phyloP scores from a whole-genome alignment of 2,329 filamentous ascomycete genomes.

The Exutisphaerella laricina region DNA sequence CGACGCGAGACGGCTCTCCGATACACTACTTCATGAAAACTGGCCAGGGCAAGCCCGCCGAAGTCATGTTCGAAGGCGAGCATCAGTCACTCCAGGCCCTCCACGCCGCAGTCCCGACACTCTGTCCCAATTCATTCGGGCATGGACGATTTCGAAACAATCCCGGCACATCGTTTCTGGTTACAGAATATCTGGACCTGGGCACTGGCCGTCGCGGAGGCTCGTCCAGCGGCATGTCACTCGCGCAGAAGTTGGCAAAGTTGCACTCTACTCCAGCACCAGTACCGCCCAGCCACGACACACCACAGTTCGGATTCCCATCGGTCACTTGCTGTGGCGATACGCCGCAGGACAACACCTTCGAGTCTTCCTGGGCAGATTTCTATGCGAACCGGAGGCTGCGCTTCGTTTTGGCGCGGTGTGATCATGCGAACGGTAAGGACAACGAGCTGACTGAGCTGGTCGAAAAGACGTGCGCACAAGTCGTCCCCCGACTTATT shows the following conservation, averaged over 20 bases:
- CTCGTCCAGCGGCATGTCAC: conserved; percentile 41
- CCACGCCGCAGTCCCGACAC: conserved; percentile 60
- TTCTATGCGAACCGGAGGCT: conserved; percentile 79
- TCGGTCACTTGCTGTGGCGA: conserved; percentile 81
- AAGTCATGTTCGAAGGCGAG: conserved; percentile 72
- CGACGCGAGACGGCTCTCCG: conserved; percentile 44
- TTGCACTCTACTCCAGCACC: conserved; percentile 74
- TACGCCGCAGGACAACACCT: conserved; percentile 74
- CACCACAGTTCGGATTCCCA: conserved; percentile 74
- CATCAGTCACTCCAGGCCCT: conserved; percentile 80
- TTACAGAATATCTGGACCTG: conserved; percentile 76
- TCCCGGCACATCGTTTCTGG: conserved; percentile 50
- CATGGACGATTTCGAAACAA: conserved; percentile 55
- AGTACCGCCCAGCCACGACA: conserved; percentile 51
- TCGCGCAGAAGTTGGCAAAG: conserved; percentile 71
- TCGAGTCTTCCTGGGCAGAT: conserved; percentile 67
- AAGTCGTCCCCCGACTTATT: conserved; percentile 71
- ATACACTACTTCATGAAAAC: conserved; percentile 68
- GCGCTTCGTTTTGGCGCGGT: conserved; percentile 55
- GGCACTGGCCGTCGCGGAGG: conserved; percentile 29
- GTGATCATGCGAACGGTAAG: conserved; percentile 55
- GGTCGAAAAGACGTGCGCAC: conserved; percentile 58
- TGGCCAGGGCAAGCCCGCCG: conserved; percentile 53
- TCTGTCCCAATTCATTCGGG: conserved; percentile 71
- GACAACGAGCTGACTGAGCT: conserved; percentile 58